Evolutionary conservation across 192 early-diverging fungal genomes (phyloP), one percentile per base, ranked within the genome.

Genomic region (Jimgerdemannia lactiflua): DNA sequence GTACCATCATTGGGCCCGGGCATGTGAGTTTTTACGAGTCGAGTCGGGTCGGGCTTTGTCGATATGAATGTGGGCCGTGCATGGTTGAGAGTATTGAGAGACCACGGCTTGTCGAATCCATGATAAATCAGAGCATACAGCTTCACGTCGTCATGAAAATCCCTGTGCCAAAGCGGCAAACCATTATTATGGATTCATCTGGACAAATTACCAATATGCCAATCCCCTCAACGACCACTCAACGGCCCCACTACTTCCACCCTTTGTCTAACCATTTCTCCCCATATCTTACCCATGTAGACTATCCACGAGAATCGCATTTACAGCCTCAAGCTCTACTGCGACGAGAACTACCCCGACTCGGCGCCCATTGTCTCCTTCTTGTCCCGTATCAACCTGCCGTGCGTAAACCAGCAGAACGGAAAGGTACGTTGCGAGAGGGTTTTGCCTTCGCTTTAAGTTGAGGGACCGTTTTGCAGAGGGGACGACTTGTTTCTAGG

Each of bases 241-340:
- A 29, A 29, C 29, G 29, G 29, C 29, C 29, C 29, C 29, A 29
- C 29, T 29, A 29, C 29, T 29, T 0, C 29, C 29, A 29, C 29
- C 29, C 29, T 29, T 29, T 29, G 29, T 29, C 29, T 29, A 29
- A 29, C 29, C 29, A 29, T 29, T 29, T 29, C 29, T 29, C 29
- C 29, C 29, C 29, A 29, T 29, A 19, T 65, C 19, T 14, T 18
- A 65, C 64, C 64, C 19, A 65, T 65, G 39, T 83, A 96, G 95
- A 92, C 95, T 19, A 89, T 93, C n/a, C 95, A 97, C 77, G 96
- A 99, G 81, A 98, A 97, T 88, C 90, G 96, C 49, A 97, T 99
- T 80, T 98, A 99, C 84, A 88, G 89, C 70, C 84, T 99, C 42
- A 88, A 87, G 80, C 85, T 99, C 49, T 79, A 81, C 77, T 99